Conservation (phyloP, 805 yeast species). For the Teunomyces barrocoloradensis region DNA sequence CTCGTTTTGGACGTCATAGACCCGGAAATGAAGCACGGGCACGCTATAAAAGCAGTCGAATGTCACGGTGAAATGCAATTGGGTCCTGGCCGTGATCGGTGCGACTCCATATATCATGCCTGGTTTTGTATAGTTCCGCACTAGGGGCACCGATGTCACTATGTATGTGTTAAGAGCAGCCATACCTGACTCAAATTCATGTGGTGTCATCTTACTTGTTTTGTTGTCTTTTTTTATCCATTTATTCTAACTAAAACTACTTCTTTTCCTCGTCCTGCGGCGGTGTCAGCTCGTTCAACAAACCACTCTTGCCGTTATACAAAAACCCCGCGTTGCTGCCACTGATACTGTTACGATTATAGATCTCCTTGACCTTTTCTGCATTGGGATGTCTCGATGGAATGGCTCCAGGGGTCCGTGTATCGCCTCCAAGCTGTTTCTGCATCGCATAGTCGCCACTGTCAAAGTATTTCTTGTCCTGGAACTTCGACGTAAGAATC, state of each 20-base stretch:
- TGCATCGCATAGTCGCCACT: constrained; percentile 93
- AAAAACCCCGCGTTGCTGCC: constrained; percentile 43
- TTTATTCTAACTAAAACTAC: neutral
- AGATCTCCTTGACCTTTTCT: constrained; percentile 57
- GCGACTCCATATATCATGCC: neutral
- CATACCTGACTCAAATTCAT: neutral
- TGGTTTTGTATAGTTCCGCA: constrained; percentile 6
- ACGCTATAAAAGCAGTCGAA: constrained; percentile 28
- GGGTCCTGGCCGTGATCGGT: neutral
- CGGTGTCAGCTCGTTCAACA: constrained; percentile 53
- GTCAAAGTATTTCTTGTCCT: constrained; percentile 89
- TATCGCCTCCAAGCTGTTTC: constrained; percentile 36
- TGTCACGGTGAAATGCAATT: constrained; percentile 19
- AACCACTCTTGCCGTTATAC: constrained; percentile 49
- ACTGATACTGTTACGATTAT: constrained; percentile 56
- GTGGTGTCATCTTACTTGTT: neutral
- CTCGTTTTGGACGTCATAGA: constrained; percentile 1
- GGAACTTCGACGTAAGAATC: constrained; percentile 67
- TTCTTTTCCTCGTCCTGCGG: constrained; percentile 17
- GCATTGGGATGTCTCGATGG: constrained; percentile 52
- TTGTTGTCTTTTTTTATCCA: neutral
- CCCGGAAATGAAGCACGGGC: constrained; percentile 29
- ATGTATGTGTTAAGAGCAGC: neutral
- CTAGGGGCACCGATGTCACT: constrained; percentile 1
- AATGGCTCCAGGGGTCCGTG: constrained; percentile 27